Evolutionary conservation across 2,329 filamentous ascomycete genomes (phyloP).

Genomic region (Dactylellina sp.): DNA sequence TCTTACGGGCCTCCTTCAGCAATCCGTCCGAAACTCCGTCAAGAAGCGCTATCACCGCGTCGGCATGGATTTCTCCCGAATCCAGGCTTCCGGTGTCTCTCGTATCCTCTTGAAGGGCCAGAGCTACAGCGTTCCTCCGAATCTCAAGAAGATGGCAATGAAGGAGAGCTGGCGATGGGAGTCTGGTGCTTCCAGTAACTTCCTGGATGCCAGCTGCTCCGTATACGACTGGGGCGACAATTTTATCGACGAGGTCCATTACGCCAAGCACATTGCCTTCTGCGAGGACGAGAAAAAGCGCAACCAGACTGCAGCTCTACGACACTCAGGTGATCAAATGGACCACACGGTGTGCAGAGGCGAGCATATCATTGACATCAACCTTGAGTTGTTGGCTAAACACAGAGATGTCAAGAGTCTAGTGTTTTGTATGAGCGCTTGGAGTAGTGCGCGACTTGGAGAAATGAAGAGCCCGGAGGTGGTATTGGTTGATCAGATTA

Average conservation of each 20-base stretch:
- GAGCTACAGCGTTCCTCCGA: conserved; percentile 37
- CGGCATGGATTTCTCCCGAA: conserved; percentile 46
- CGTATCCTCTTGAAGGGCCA: conserved; percentile 45
- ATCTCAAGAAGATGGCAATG: conserved; percentile 49
- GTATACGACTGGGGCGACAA: conserved; percentile 24
- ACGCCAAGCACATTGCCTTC: conserved; percentile 17
- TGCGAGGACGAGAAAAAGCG: conserved; percentile 33
- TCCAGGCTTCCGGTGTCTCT: conserved; percentile 47
- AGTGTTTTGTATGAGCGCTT: conserved; percentile 54
- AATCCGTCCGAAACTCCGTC: conserved; percentile 48
- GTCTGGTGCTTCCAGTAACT: conserved; percentile 1
- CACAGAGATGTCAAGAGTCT: conserved; percentile 29
- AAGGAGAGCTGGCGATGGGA: conserved; percentile 50
- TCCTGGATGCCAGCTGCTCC: conserved; percentile 41
- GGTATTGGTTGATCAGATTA: conserved; percentile 29
- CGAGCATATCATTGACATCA: conserved; percentile 41
- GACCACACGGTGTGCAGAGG: conserved; percentile 13
- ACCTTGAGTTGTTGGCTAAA: conserved; percentile 19
- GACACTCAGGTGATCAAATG: conserved; percentile 45
- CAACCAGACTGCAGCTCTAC: conserved; percentile 23
- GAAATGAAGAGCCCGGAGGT: conserved; percentile 50
- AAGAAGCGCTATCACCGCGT: conserved; percentile 40
- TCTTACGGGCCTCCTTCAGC: conserved; percentile 36
- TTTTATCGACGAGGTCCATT: conserved; percentile 41
- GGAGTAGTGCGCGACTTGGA: conserved; percentile 14